Base-by-base conservation (phyloP, 2,329 filamentous ascomycete species). In the Diplodia scrobiculata region DNA sequence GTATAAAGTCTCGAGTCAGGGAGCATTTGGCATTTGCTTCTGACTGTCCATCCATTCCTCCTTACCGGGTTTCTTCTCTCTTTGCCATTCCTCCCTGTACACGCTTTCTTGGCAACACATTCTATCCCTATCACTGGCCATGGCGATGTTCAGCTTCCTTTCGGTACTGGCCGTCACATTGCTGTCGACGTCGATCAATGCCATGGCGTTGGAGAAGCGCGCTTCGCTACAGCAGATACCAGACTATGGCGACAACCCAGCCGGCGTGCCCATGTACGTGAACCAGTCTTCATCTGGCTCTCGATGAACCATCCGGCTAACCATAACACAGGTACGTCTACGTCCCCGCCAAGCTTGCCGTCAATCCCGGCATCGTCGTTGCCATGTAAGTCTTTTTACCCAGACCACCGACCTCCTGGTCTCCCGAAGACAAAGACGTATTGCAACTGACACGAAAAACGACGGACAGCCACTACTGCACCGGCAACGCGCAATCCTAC, bases 351-450 rank as follows among this genome's bases (percentile, higher is more conserved):
- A 79, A 78, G 67, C 77, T 83, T 29, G 77, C 79, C 2, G 60
- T 78, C 1, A 79, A 73, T 5, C 84, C 85, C 0, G 80, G 82
- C 2, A 77, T 87, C 58, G 76, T 87, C 13, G 83, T 87, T 38
- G 85, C 82, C 5, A 72, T 76, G 65, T 67, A 55, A 4, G 65
- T 64, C 32, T 11, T 13, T 2, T 5, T n/a, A 4, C 38, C 14
- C 52, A 38, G 11, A 27, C 36, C 7, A 47, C 17, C 4, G 5
- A 58, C 13, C n/a, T 3, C 29, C 17, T 19, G 13, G 19, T 9
- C 3, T 3, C 13, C 9, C 4, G 4, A 27, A 9, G n/a, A 25
- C 38, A 25, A 25, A 17, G 2, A 25, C 13, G 14, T 10, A 3
- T 27, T 5, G 6, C 5, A 19, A 5, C 41, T 45, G 41, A 45